These are phyloP conservation scores for Schizothecium vesticola DNA, from an alignment of 495 filamentous ascomycete species.

Conservation along the genomic window DNA sequence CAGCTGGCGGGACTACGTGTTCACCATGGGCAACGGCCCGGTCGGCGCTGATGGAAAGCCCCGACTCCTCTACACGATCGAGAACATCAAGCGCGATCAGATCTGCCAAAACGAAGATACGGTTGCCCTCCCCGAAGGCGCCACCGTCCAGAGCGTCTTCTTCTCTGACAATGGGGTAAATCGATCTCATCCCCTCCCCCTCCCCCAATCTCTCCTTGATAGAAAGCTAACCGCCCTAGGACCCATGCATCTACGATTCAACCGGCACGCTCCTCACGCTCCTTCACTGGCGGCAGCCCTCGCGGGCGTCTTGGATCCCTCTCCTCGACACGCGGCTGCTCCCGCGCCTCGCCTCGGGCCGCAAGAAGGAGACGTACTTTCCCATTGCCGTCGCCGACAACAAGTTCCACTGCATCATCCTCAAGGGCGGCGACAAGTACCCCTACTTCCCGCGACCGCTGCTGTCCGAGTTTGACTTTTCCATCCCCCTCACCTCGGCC, in stretches of 20 bases:
- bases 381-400: conserved; percentile 87
- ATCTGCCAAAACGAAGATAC: conserved; percentile 87
- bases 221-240: conserved; percentile 39
- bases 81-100: conserved; percentile 91
- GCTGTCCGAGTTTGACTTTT: conserved; percentile 90
- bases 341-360: conserved; percentile 72
- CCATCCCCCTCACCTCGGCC: conserved; percentile 65
- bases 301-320: conserved; percentile 86
- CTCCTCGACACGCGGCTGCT: conserved; percentile 82
- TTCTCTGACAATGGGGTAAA: conserved; percentile 82
- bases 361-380: conserved; percentile 88
- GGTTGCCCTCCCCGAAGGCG: conserved; percentile 70
- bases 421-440: conserved; percentile 88
- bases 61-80: conserved; percentile 76
- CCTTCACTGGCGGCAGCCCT: conserved; percentile 80
- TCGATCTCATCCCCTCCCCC: not conserved
- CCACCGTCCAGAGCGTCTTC: conserved; percentile 72
- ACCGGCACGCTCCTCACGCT: conserved; percentile 81
- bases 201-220: not conserved
- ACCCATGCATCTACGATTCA: conserved; percentile 90
- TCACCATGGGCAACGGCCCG: conserved; percentile 89
- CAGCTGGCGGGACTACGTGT: conserved; percentile 87
- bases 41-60: conserved; percentile 70
- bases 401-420: conserved; percentile 97
- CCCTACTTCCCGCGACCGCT: conserved; percentile 93